These are phyloP conservation scores for Arthromyces matolae DNA, from an alignment of 768 basidiomycete genomes.

Conservation along the genomic window DNA sequence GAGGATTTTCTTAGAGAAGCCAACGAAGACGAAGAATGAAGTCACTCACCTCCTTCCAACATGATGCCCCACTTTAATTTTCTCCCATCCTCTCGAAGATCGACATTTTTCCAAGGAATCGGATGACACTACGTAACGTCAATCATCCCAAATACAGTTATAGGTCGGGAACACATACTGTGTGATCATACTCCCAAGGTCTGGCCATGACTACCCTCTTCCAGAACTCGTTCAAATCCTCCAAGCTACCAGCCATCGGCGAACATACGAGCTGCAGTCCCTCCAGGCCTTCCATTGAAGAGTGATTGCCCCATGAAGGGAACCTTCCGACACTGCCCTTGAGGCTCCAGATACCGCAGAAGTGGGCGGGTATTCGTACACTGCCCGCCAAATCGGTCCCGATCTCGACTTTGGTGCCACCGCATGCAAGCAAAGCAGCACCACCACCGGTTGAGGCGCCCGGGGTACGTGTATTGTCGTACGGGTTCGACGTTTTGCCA, in stretches of 20 bases:
- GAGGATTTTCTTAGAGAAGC: not conserved
- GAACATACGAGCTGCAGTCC: conserved; percentile 49
- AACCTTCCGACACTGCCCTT: conserved; percentile 60
- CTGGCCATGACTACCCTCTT: conserved; percentile 54
- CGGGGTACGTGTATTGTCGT: conserved; percentile 45
- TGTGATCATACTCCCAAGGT: conserved; percentile 68
- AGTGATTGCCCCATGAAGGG: conserved; percentile 44
- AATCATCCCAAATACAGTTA: not conserved
- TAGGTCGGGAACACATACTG: conserved; percentile 27
- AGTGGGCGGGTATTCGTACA: conserved; percentile 69
- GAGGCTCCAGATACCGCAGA: conserved; percentile 65
- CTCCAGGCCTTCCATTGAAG: conserved; percentile 53
- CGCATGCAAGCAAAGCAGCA: conserved; percentile 59
- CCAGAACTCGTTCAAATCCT: conserved; percentile 65
- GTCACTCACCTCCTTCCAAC: conserved; percentile 54
- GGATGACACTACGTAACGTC: conserved; percentile 40
- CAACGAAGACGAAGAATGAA: not conserved
- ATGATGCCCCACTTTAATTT: conserved; percentile 61
- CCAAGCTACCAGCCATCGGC: conserved; percentile 60
- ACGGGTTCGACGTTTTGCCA: conserved; percentile 60
- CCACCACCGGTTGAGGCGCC: conserved; percentile 75
- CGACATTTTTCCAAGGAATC: conserved; percentile 44
- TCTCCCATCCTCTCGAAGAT: conserved; percentile 43
- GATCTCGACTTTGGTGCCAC: conserved; percentile 63
- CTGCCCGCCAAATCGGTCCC: conserved; percentile 75